Conservation (phyloP, 2,329 filamentous ascomycete species). For the Hypoxylon sp. region DNA sequence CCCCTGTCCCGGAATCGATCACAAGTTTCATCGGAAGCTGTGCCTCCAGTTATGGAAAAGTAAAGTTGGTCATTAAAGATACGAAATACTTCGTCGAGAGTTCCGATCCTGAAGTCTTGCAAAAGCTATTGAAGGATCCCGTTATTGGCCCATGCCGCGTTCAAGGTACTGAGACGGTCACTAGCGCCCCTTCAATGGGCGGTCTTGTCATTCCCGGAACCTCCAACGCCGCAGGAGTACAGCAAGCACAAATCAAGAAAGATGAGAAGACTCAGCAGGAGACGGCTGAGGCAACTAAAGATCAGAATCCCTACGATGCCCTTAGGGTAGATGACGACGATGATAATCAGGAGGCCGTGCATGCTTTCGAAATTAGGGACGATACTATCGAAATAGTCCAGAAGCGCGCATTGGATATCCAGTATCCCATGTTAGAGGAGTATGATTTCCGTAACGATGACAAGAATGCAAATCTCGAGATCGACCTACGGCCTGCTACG, state of each 20-base stretch:
- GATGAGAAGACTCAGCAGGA: constrained; percentile 61
- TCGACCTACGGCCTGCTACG: constrained; percentile 89
- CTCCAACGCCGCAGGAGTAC: constrained; percentile 89
- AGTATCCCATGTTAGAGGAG: constrained; percentile 91
- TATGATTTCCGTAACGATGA: constrained; percentile 97
- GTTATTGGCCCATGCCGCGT: constrained; percentile 85
- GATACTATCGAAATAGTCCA: constrained; percentile 88
- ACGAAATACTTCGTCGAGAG: constrained; percentile 96
- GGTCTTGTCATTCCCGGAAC: constrained; percentile 94
- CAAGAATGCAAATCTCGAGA: constrained; percentile 90
- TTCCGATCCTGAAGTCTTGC: constrained; percentile 86
- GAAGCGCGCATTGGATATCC: constrained; percentile 88
- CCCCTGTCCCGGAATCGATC: constrained; percentile 84
- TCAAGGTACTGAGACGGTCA: constrained; percentile 79
- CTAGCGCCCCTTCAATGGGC: constrained; percentile 87
- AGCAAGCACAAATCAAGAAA: constrained; percentile 73
- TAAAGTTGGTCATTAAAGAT: constrained; percentile 94
- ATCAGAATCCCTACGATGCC: constrained; percentile 79
- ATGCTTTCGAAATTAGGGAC: constrained; percentile 92
- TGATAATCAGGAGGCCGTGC: constrained; percentile 88
- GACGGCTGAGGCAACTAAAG: constrained; percentile 67
- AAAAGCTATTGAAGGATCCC: constrained; percentile 86
- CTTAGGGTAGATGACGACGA: constrained; percentile 87
- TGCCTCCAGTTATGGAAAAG: constrained; percentile 93
- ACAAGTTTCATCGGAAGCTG: constrained; percentile 83